Base-by-base conservation (phyloP, 2,329 filamentous ascomycete genomes). In the Monosporascus ibericus region DNA sequence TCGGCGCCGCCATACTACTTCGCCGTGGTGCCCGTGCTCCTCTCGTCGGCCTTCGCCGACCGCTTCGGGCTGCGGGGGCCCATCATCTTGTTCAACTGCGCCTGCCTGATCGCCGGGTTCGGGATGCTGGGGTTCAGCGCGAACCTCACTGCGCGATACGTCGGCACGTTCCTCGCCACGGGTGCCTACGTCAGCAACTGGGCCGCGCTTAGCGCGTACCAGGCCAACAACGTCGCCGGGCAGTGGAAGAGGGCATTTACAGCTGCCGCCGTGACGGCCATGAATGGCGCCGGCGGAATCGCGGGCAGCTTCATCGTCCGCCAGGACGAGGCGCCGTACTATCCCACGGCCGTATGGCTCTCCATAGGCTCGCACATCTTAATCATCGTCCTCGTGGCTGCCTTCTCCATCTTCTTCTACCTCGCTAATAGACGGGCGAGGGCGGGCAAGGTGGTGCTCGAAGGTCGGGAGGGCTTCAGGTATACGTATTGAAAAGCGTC, bases 181-280 rank as follows among this genome's bases (percentile, higher is more conserved):
- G 85, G 85, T 0, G 83, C 84, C 1, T 87, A 87, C 57, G 76
- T 87, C 4, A 81, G 79, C 4, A 88, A 88, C 57, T 87, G 84
- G 84, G 84, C 85, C 0, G 84, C 82, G 0, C 69, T 87, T 56
- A 84, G 80, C 49, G 77, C 81, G 0, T 85, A 83, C 57, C 78
- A 82, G 61, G 77, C 79, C 17, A 86, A 84, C 63, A 87, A 84
- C 56, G 75, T 85, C 42, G 73, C 77, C 0, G 80, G 81, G 0
- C 82, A 86, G 60, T 86, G 82, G 82, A 86, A 85, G 65, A 72
- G 82, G 30, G 81, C 77, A 2, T 83, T 82, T 47, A 80, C 80
- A 0, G 80, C 82, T 0, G 83, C 82, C 1, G 74, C 77, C 0
- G 76, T 85, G 2, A 79, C 81, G 11, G 81, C 80, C 8, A 77